Percentiles rank a stretch among this genome's conserved stretches.
Evolutionary conservation across 192 early-diverging fungal species (phyloP).

Genomic region (Coemansia sp.): DNA sequence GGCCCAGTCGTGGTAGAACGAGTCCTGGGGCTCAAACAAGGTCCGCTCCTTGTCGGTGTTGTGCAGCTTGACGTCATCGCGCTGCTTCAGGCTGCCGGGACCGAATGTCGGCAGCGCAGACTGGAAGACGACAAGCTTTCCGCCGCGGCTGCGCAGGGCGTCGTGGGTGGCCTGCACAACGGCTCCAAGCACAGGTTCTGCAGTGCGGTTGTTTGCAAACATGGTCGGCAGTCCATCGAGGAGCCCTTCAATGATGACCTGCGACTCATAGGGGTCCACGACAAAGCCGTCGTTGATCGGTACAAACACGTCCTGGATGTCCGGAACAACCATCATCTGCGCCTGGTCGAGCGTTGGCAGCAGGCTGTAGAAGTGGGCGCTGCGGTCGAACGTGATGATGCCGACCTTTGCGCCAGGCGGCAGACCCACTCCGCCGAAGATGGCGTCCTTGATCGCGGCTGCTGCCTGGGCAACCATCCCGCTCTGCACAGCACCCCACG

Average conservation of each 20-base stretch:
- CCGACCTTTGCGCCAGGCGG: constrained; percentile 68
- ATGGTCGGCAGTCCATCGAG: constrained; percentile 79
- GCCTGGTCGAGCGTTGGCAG: constrained; percentile 77
- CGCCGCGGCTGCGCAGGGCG: constrained; percentile 77
- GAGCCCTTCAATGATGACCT: constrained; percentile 73
- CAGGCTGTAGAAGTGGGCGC: constrained; percentile 95
- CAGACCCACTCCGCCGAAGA: constrained; percentile 63
- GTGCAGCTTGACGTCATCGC: constrained; percentile 88
- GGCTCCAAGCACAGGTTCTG: constrained; percentile 78
- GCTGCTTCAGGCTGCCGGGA: constrained; percentile 80
- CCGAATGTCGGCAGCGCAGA: constrained; percentile 83
- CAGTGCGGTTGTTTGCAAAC: constrained; percentile 74
- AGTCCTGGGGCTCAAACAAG: constrained; percentile 83
- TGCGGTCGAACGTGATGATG: constrained; percentile 87
- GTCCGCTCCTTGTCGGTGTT: constrained; percentile 89
- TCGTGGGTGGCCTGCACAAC: constrained; percentile 70
- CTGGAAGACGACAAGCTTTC: constrained; percentile 89
- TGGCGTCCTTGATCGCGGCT: constrained; percentile 62
- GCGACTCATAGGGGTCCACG: constrained; percentile 82
- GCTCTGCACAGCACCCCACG: constrained; percentile 79
- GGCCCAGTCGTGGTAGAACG: constrained; percentile 81
- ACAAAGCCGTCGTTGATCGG: constrained; percentile 89
- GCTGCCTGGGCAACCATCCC: constrained; percentile 75
- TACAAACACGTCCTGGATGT: constrained; percentile 91
- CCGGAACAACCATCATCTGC: constrained; percentile 93